Evolutionary conservation across 75 land plant genomes (phyloP), one percentile per base, ranked within the genome.

Genomic region (Picea glauca): DNA sequence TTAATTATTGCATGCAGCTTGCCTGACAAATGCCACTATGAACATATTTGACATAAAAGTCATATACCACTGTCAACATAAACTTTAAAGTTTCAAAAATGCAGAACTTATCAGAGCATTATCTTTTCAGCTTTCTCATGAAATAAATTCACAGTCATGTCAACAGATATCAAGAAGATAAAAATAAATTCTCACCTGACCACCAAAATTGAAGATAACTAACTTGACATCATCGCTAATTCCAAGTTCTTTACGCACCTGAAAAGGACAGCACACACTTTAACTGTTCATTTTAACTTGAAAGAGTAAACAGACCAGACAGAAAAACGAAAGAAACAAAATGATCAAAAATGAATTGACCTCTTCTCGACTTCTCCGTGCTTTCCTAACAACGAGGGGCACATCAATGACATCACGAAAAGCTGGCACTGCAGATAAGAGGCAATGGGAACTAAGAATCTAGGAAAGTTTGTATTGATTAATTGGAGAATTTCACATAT

Each of bases 391-490:
- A 65, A 98, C 96, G 5, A 98, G 74, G 57, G 99, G 99, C 58
- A 93, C 99, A 90, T 98, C 99, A 84, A 98, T 85, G 56, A 90
- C 96, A 90, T 95, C 98, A 61, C 99, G 94, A 83, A 95, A 98
- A 82, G 99, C 99, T 80, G 99, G 99, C 99, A 98, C 99, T 96
- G 89, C 76, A 89, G 72, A 58, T n/a, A 64, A 58, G 46, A 32
- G 77, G 40, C 21, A 61, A 18, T 8, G 54, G 50, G 73, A 77
- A 30, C 38, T 8, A 68, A 30, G 78, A 77, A n/a, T 58, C 72
- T 60, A 77, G 3, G 12, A 15, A 50, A 8, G 56, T 50, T 50
- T 50, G 8, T 12, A 50, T 50, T 8, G 18, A n/a, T 40, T 70
- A n/a, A 43, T 70, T 7, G 6, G 61, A 74, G 31, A 46, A 35